Base-by-base conservation (phyloP, 1,139 yeast genomes). In the Geotrichum restrictum region DNA sequence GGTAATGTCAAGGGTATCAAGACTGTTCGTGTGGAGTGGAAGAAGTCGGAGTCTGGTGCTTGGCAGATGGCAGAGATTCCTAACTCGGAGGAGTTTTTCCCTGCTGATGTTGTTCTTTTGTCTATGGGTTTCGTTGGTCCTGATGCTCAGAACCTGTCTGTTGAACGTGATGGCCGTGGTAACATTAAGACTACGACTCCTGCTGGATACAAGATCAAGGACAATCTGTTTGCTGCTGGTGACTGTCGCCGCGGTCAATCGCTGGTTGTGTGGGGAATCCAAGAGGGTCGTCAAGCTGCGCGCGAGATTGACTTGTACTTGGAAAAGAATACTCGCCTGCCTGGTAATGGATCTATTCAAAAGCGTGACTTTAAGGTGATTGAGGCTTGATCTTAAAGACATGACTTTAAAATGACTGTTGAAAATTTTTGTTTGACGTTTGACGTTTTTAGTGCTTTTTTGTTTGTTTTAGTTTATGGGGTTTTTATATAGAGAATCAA, bases 1-100 rank as follows among this genome's bases (percentile, higher is more conserved):
- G 97, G 97, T 54, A 88, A 91, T 62, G 98, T 93, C 56, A 88
- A 81, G 72, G 76, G 96, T 53, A 88, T 91, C 69, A 88, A 87
- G 71, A 91, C 98, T 6, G 96, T 91, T 45, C 82, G 98, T 68
- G 98, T 93, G 57, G 98, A 93, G 72, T 93, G 98, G 98, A 89
- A 88, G 77, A 83, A 91, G 69, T 84, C 96, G 21, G 96, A 87
- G 66, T 78, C 85, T 55, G 98, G 98, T 19, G 97, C 95, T 34
- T 93, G 98, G 98, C 97, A 91, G 73, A 93, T 93, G 98, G 88
- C 93, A 59, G 98, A 93, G 74, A 83, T 89, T 60, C 97, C 98
- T 57, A 94, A 93, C 52, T 83, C 93, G 59, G 98, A 93, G 69
- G 96, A 89, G 66, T 77, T 85, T 62, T 91, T 88, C 82, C 89